Percentiles rank a stretch among this genome's conserved stretches.
Conservation (phyloP, 148 eudicot species). For the Camellia japonica region DNA sequence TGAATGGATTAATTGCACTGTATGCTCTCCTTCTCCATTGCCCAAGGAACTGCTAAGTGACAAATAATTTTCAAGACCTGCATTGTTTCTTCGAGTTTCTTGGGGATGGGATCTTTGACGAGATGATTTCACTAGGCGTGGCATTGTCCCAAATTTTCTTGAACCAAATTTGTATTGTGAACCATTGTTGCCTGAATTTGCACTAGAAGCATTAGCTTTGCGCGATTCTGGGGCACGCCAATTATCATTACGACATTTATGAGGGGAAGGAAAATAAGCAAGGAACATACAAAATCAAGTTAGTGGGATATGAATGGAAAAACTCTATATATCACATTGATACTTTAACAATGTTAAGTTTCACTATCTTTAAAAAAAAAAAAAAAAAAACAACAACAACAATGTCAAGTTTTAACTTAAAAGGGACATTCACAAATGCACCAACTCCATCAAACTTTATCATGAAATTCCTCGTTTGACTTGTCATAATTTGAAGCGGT, state of each 20-base stretch:
- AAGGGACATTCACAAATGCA: not conserved
- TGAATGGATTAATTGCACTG: not conserved
- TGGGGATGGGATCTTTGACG: not conserved
- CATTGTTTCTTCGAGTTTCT: not conserved
- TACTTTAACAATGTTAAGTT: too few relatives aligned
- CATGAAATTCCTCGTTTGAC: not conserved
- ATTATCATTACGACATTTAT: constrained; percentile 20
- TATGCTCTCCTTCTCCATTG: not conserved
- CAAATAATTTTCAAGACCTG: not conserved
- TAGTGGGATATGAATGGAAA: not conserved
- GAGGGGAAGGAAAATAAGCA: not conserved
- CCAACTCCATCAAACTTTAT: not conserved
- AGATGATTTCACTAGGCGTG: not conserved
- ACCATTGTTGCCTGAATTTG: not conserved
- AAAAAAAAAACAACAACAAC: too few relatives aligned
- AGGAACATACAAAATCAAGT: not conserved
- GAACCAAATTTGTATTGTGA: not conserved
- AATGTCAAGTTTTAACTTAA: not conserved
- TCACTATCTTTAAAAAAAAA: not conserved
- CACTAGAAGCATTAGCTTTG: not conserved
- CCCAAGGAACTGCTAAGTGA: not conserved
- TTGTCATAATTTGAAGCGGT: not conserved
- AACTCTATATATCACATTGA: not conserved
- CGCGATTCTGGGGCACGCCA: constrained; percentile 15
- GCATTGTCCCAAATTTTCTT: constrained; percentile 17